A percentile compares a stretch with the other conserved stretches of the same genome.
Conservation (phyloP, 805 yeast genomes). For the Metschnikowia amazonensis region DNA sequence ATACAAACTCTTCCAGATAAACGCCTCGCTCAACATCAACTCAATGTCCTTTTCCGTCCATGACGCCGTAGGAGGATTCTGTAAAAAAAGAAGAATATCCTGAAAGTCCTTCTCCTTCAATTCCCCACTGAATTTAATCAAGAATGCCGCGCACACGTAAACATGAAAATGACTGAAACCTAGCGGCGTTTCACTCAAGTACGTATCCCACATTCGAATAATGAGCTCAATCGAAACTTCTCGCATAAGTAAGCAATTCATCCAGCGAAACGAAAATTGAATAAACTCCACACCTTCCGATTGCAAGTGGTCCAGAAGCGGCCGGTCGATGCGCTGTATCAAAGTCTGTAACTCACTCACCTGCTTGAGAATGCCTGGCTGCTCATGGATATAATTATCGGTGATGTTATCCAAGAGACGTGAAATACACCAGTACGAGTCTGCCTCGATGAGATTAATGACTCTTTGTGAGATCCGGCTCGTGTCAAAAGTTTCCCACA, state of each 20-base stretch:
- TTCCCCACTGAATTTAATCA: conserved; percentile 80
- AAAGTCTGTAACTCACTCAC: conserved; percentile 75
- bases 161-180: conserved; percentile 93
- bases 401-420: conserved; percentile 90
- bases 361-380: conserved; percentile 93
- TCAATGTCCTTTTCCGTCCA: conserved; percentile 93
- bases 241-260: conserved; percentile 96
- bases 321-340: conserved; percentile 74
- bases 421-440: conserved; percentile 94
- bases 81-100: conserved; percentile 86
- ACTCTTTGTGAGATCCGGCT: conserved; percentile 54
- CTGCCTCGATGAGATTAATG: conserved; percentile 78
- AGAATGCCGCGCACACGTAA: conserved; percentile 95
- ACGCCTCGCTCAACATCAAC: conserved; percentile 89
- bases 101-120: conserved; percentile 87
- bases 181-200: conserved; percentile 65
- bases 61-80: conserved; percentile 77
- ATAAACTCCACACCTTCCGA: conserved; percentile 86
- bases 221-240: conserved; percentile 76
- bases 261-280: conserved; percentile 96
- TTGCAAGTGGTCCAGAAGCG: conserved; percentile 69
- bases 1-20: conserved; percentile 91
- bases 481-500: conserved; percentile 61
- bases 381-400: conserved; percentile 96
- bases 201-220: conserved; percentile 97